These are phyloP conservation scores for Venturia aucupariae DNA, from an alignment of 2,329 filamentous ascomycete species.

Conservation along the genomic window DNA sequence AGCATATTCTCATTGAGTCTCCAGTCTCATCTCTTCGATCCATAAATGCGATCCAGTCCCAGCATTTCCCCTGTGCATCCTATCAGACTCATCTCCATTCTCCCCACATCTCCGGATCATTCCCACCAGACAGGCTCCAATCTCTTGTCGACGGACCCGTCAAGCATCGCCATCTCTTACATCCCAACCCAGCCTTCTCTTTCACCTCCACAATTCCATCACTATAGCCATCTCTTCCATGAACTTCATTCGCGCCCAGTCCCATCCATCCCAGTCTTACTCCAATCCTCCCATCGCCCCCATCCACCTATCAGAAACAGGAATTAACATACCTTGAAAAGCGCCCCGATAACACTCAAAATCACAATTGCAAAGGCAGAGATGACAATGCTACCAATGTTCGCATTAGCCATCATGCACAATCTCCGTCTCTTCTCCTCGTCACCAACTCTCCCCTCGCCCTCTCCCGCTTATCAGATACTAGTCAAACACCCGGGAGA, in stretches of 20 bases:
- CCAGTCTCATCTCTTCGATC: neutral
- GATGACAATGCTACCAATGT: slow-evolving; percentile 54
- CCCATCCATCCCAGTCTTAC: neutral
- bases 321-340: slow-evolving; percentile 55
- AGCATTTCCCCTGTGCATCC: neutral
- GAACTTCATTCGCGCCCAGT: neutral
- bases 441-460: neutral
- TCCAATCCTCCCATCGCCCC: neutral
- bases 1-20: neutral
- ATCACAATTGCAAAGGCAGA: slow-evolving; percentile 57
- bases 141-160: neutral
- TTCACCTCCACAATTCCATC: neutral
- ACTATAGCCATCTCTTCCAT: neutral
- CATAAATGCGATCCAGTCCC: neutral
- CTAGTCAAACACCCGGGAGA: too few species aligned
- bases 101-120: neutral
- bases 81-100: neutral
- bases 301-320: neutral
- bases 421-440: neutral
- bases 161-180: neutral
- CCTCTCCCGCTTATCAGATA: neutral
- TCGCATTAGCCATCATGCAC: slow-evolving; percentile 43
- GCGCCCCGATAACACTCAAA: slow-evolving; percentile 54
- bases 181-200: neutral
- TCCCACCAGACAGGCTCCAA: neutral